Base-by-base conservation (phyloP, 441 rosid species). In the Euphorbia corollata region DNA sequence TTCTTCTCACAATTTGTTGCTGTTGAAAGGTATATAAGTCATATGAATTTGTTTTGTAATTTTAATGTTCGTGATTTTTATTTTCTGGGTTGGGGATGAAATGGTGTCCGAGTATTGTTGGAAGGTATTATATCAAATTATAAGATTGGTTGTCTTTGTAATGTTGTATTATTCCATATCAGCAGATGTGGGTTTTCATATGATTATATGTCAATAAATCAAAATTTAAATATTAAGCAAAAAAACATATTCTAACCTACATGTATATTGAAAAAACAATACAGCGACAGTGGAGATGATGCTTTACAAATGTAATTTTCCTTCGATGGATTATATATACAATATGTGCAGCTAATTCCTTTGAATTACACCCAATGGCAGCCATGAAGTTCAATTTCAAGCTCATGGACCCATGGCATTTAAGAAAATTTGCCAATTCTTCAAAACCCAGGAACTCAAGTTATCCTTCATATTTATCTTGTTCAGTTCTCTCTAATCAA, bases 221-320 rank as follows among this genome's bases (percentile, higher is more conserved):
- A 30, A 27, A 41, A n/a, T 20, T 23, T 62, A 38, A 38, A 38
- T 0, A 8, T 2, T 5, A 38, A 38, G 9, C 9, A 2, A 5
- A 1, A 34, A 38, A 8, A 5, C 9, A 38, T 38, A 38, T 5
- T 38, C 9, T 5, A 38, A 5, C 2, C 9, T 38, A 38, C 9
- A 5, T 5, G 9, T 5, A 5, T 38, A 38, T 38, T 5, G 9
- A 38, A 64, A 32, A 66, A 60, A 61, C 68, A 72, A 56, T 76
- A 76, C 79, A 74, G 57, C 65, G 41, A 12, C 0, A 67, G 30
- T 30, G 61, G 47, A 60, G 48, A 59, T 69, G 48, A 59, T 69
- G 24, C 72, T 64, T 64, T 69, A 71, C 81, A 73, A 65, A 72
- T 73, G 63, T 27, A 41, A 24, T 32, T 71, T 60, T 36, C 51